Conservation (phyloP, 164 flowering plant genomes). For the Sextonia rubra region DNA sequence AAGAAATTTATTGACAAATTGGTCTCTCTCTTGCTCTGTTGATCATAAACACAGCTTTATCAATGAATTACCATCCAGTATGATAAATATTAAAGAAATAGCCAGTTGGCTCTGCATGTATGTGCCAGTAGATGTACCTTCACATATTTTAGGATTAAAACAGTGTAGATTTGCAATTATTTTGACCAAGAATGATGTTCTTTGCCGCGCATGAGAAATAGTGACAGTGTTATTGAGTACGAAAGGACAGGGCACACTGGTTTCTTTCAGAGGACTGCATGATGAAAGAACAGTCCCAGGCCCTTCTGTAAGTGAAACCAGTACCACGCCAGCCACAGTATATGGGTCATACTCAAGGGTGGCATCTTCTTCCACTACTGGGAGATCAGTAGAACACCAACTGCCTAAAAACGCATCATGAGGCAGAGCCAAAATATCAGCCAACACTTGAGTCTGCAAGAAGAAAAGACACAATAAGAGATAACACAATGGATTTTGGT, state of each 20-base stretch:
- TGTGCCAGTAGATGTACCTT: conserved; percentile 41
- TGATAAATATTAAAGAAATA: not conserved
- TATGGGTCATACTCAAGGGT: conserved; percentile 71
- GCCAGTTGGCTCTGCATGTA: not conserved
- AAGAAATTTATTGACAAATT: conserved; percentile 66
- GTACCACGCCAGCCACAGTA: conserved; percentile 62
- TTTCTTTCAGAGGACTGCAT: conserved; percentile 18
- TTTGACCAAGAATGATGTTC: conserved; percentile 88
- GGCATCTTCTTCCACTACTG: conserved; percentile 67
- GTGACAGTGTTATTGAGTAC: conserved; percentile 40
- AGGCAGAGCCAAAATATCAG: conserved; percentile 65
- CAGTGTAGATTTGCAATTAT: conserved; percentile 95
- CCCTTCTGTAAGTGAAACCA: conserved; percentile 26
- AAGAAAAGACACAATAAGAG: conserved; percentile 8
- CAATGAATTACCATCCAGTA: not conserved
- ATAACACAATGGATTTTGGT: not conserved
- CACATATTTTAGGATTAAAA: conserved; percentile 83
- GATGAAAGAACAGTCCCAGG: conserved; percentile 18
- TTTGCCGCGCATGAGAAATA: conserved; percentile 76
- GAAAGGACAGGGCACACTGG: conserved; percentile 36
- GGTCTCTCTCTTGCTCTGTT: conserved; percentile 85
- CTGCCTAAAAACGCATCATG: conserved; percentile 73
- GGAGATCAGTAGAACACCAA: conserved; percentile 84
- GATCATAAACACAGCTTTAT: conserved; percentile 11
- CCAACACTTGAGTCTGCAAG: conserved; percentile 72